Evolutionary conservation across 345 rosid species (phyloP).

Genomic region (Iberis pinnata): DNA sequence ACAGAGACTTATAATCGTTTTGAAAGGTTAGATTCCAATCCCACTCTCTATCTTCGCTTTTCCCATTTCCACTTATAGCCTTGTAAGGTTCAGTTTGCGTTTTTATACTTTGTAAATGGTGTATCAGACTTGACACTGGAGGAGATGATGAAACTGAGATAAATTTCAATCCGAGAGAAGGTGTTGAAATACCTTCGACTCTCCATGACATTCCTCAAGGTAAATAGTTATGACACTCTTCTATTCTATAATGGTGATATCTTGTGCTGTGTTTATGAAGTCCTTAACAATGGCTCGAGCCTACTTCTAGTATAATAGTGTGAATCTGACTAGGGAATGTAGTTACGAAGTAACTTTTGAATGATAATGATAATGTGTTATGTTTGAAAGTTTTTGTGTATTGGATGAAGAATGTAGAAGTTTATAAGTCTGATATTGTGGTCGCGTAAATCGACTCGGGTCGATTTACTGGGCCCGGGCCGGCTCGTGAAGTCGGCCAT

Average conservation of each 20-base stretch:
- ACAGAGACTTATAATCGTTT: slow-evolving; percentile 43
- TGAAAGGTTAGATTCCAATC: slow-evolving; percentile 45
- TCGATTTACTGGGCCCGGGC: too few species aligned
- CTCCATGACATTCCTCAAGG: slow-evolving; percentile 45
- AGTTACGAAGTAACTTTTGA: too few species aligned
- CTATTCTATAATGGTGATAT: background rate
- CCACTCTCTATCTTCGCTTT: slow-evolving; percentile 1
- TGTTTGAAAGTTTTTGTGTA: too few species aligned
- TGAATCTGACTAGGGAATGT: too few species aligned
- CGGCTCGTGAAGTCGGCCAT: too few species aligned
- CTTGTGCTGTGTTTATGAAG: slow-evolving; percentile 10
- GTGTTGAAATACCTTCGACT: slow-evolving; percentile 39
- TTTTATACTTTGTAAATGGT: slow-evolving; percentile 19
- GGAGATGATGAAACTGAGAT: slow-evolving; percentile 56
- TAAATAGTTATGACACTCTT: slow-evolving; percentile 26
- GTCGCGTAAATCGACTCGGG: too few species aligned
- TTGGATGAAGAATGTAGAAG: too few species aligned
- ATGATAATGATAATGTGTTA: too few species aligned
- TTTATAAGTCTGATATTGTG: too few species aligned
- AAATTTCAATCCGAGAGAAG: slow-evolving; percentile 46
- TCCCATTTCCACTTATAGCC: background rate
- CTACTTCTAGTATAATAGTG: too few species aligned
- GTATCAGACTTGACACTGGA: slow-evolving; percentile 65
- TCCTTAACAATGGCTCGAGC: too few species aligned
- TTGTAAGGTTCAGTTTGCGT: background rate